Base-by-base conservation (phyloP, 208 protist genomes). In the Trypanosomatidae sp. region DNA sequence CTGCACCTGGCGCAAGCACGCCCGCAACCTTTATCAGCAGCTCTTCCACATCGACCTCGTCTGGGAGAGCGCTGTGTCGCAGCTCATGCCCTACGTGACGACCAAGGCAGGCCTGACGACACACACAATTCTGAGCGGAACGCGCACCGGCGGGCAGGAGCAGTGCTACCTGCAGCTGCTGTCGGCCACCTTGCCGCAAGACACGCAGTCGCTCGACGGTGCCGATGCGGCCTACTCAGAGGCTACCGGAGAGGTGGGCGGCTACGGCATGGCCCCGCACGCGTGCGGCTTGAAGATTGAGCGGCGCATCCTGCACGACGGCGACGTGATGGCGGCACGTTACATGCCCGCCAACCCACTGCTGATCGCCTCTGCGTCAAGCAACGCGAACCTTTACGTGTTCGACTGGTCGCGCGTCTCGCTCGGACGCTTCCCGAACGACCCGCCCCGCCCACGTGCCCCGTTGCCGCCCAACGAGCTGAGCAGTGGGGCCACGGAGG, bases 381-480 rank as follows among this genome's bases (percentile, higher is more conserved):
- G 80, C 72, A 84, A 97, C 72, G 90, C 85, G 12, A 86, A 88
- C 79, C 72, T 84, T 13, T 97, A 97, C 74, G 80, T 97, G 25
- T 95, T 97, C 76, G 94, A 97, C 80, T 95, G 92, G 91, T 95
- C 91, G 55, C 81, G 86, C 0, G 89, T 97, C 50, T 87, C 92
- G 36, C 81, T 96, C 8, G 91, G 92, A 55, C 83, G 86, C 66
- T 95, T 91, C 73, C 94, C 94, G 0, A 97, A 97, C 73, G 90
- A 97, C 75, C 94, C 94, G 4, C 81, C 87, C 13, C 89, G 94
- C 0, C 94, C 94, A 0, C 87, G 90, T 13, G 91, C 90, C 2
- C 91, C 91, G n/a, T 82, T 97, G 43, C 94, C 91, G 55, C 89
- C 94, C 17, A 95, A 95, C 74, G 94, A 93, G 71, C 84, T 91